Conservation (phyloP, 176 grass and related monocot species). For the Ensete ventricosum region DNA sequence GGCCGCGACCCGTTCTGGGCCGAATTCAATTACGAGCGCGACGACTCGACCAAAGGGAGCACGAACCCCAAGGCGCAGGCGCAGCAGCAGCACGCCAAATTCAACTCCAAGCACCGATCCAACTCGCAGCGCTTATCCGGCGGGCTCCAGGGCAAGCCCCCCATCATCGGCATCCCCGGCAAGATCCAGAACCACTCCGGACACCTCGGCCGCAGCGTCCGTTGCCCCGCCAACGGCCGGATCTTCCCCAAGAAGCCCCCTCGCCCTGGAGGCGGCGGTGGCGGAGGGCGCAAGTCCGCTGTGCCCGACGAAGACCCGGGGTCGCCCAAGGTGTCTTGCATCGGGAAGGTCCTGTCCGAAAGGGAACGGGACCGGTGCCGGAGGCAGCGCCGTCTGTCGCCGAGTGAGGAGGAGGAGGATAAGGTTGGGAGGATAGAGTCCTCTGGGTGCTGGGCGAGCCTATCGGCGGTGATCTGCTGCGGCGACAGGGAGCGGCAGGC, state of each 20-base stretch:
- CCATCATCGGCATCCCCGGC: slow-evolving; percentile 28
- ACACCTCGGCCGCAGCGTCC: slow-evolving; percentile 7
- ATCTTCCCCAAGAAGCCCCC: slow-evolving; percentile 58
- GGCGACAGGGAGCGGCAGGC: not conserved
- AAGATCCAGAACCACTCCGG: slow-evolving; percentile 35
- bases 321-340: slow-evolving; percentile 86
- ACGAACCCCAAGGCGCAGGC: slow-evolving; percentile 15
- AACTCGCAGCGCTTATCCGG: slow-evolving; percentile 59
- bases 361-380: slow-evolving; percentile 21
- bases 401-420: not conserved
- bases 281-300: slow-evolving; percentile 32
- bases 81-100: not conserved
- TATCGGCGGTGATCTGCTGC: slow-evolving; percentile 31
- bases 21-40: slow-evolving; percentile 45
- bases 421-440: not conserved
- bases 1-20: slow-evolving; percentile 30
- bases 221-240: slow-evolving; percentile 18
- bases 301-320: slow-evolving; percentile 42
- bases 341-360: slow-evolving; percentile 73
- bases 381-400: not conserved
- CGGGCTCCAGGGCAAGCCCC: too few species aligned
- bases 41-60: slow-evolving; percentile 48
- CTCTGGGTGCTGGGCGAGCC: slow-evolving; percentile 35
- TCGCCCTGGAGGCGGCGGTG: slow-evolving; percentile 3
- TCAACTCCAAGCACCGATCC: not conserved